Conservation (phyloP, 768 basidiomycete genomes). For the Xerocomellus chrysenteron region DNA sequence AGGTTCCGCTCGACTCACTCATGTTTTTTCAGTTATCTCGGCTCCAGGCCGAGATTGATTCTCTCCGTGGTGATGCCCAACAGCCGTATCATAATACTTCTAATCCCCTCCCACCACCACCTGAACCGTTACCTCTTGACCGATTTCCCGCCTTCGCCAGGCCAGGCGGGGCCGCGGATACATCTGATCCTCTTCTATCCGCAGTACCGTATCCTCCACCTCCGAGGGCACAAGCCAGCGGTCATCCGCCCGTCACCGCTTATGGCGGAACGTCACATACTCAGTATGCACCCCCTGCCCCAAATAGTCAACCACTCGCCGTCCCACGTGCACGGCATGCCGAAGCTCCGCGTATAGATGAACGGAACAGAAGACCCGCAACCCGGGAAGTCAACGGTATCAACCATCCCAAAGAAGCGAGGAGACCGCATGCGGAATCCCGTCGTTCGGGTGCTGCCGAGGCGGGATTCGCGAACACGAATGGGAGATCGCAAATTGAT, state of each 20-base stretch:
- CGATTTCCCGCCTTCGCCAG: slow-evolving; percentile 43
- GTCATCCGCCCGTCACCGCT: slow-evolving; percentile 9
- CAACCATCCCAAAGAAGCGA: slow-evolving; percentile 14
- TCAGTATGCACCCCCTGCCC: slow-evolving; percentile 13
- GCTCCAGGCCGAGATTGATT: slow-evolving; percentile 38
- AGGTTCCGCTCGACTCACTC: slow-evolving; percentile 18
- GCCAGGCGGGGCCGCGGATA: slow-evolving; percentile 25
- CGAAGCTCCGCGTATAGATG: slow-evolving; percentile 23
- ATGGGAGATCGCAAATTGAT: slow-evolving; percentile 31
- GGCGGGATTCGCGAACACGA: slow-evolving; percentile 4
- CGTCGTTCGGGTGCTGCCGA: slow-evolving; percentile 7
- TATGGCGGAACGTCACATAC: slow-evolving; percentile 13
- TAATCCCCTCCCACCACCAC: slow-evolving; percentile 59
- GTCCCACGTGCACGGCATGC: slow-evolving; percentile 22
- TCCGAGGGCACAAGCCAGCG: slow-evolving; percentile 19
- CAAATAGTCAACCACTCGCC: slow-evolving; percentile 15
- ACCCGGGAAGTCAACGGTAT: slow-evolving; percentile 15
- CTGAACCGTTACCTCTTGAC: slow-evolving; percentile 49
- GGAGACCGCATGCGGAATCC: slow-evolving; percentile 11
- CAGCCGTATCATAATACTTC: slow-evolving; percentile 31
- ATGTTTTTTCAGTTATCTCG: slow-evolving; percentile 30
- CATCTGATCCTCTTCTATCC: slow-evolving; percentile 18
- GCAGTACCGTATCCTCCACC: slow-evolving; percentile 30
- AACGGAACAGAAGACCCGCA: slow-evolving; percentile 17
- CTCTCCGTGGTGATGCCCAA: slow-evolving; percentile 33